phyloP scores from a whole-genome alignment of 2,329 filamentous ascomycete species.

The Alternaria brassicae region DNA sequence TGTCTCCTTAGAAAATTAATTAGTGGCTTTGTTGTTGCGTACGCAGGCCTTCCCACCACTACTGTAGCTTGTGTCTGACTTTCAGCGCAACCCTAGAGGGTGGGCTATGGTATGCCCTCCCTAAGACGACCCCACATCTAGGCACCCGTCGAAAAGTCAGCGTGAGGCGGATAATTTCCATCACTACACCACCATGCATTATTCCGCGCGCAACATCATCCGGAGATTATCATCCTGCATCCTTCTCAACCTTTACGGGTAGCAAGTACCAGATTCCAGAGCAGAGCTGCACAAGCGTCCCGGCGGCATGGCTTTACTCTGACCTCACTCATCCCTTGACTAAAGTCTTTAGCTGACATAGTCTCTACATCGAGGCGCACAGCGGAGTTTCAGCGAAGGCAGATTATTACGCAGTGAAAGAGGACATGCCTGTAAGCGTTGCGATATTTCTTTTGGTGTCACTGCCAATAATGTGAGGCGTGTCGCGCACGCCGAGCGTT shows the following conservation, averaged over 20 bases:
- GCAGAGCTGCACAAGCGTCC: neutral
- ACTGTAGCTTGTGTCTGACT: too few species aligned
- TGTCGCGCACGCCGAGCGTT: neutral
- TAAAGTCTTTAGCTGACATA: neutral
- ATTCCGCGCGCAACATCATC: neutral
- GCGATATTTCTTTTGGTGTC: neutral
- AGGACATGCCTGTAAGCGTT: neutral
- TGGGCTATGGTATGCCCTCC: neutral
- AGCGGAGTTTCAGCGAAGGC: neutral
- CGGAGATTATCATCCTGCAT: neutral
- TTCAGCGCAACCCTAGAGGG: too few species aligned
- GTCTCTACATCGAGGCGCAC: neutral
- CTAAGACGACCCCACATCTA: neutral
- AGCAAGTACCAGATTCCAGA: neutral
- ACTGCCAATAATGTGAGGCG: constrained; percentile 1
- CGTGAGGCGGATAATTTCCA: neutral
- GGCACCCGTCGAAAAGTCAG: neutral
- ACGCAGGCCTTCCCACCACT: too few species aligned
- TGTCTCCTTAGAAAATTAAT: too few species aligned
- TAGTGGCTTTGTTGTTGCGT: too few species aligned
- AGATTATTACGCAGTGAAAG: neutral
- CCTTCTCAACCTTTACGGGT: neutral
- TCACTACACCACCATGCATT: neutral
- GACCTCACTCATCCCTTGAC: neutral
- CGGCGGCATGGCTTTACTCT: constrained; percentile 2